A percentile compares a stretch with the other conserved stretches of the same genome.
Conservation (phyloP, 768 basidiomycete species). For the Lactarius akahatsu region DNA sequence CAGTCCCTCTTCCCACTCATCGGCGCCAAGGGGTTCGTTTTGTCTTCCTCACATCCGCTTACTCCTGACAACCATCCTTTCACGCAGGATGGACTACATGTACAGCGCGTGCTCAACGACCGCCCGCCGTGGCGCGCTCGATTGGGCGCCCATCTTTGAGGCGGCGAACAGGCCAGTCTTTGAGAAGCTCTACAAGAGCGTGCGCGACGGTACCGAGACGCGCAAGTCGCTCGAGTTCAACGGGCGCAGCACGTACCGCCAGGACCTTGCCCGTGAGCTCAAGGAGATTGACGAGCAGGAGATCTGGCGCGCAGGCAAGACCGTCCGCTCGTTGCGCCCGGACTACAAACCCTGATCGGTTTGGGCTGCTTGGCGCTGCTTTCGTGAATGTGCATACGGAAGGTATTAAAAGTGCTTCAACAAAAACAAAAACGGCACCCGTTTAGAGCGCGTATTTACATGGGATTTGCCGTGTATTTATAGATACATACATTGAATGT, state of each 20-base stretch:
- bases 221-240: slow-evolving; percentile 97
- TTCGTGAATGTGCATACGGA: neutral
- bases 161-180: slow-evolving; percentile 93
- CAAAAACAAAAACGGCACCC: neutral
- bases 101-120: slow-evolving; percentile 99
- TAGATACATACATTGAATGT: neutral
- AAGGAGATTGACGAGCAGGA: slow-evolving; percentile 96
- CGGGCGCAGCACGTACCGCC: slow-evolving; percentile 84
- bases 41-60: neutral
- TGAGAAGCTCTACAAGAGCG: slow-evolving; percentile 92
- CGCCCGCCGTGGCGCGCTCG: slow-evolving; percentile 96
- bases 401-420: neutral
- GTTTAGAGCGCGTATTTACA: slow-evolving; percentile 9
- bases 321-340: slow-evolving; percentile 84
- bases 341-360: slow-evolving; percentile 61
- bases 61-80: neutral
- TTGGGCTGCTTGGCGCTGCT: neutral
- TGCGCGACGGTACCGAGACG: slow-evolving; percentile 94
- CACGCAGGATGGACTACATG: slow-evolving; percentile 94
- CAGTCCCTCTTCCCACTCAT: slow-evolving; percentile 97
- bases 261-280: slow-evolving; percentile 89
- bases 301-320: slow-evolving; percentile 98
- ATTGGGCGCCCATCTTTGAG: slow-evolving; percentile 98
- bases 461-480: slow-evolving; percentile 10
- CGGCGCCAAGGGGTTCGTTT: slow-evolving; percentile 81